Evolutionary conservation across 139 green algal genomes (phyloP).

Genomic region (Auxenochlorella protothecoides): DNA sequence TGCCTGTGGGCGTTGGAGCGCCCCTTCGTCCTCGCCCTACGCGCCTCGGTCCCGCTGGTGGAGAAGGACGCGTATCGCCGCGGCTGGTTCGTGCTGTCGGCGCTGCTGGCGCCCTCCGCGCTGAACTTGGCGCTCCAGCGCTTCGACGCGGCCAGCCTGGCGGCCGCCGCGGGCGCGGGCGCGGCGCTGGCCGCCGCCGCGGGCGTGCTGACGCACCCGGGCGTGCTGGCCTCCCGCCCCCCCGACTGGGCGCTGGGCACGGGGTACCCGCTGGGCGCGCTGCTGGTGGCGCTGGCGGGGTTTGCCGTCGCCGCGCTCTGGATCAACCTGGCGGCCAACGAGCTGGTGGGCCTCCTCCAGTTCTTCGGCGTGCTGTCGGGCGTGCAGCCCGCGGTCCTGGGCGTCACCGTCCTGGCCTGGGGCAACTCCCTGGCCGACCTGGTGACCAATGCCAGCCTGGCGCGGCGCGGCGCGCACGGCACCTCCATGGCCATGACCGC

Average conservation of each 20-base stretch:
- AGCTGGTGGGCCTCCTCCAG: constrained; percentile 63
- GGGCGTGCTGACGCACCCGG: background rate
- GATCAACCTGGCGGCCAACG: constrained; percentile 51
- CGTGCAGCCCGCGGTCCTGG: constrained; percentile 48
- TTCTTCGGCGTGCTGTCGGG: constrained; percentile 47
- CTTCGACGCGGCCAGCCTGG: background rate
- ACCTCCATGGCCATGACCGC: constrained; percentile 77
- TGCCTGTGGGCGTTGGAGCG: background rate
- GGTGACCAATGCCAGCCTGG: constrained; percentile 71
- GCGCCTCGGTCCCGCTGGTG: constrained; percentile 35
- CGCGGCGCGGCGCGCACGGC: constrained; percentile 26
- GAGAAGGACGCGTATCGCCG: constrained; percentile 40
- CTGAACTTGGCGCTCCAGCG: too few relatives aligned
- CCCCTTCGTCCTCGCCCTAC: constrained; percentile 6
- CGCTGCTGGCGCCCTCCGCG: too few relatives aligned
- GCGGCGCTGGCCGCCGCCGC: background rate
- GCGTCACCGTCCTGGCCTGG: constrained; percentile 80
- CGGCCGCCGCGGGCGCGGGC: background rate
- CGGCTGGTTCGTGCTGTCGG: constrained; percentile 43
- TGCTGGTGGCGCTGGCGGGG: constrained; percentile 42
- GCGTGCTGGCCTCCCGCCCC: constrained; percentile 1
- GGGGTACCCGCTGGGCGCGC: constrained; percentile 31
- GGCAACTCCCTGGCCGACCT: constrained; percentile 81
- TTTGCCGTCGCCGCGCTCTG: constrained; percentile 74
- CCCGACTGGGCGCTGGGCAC: constrained; percentile 19